Evolutionary conservation across 2,329 filamentous ascomycete species (phyloP).

Genomic region (Alternaria infectoria): DNA sequence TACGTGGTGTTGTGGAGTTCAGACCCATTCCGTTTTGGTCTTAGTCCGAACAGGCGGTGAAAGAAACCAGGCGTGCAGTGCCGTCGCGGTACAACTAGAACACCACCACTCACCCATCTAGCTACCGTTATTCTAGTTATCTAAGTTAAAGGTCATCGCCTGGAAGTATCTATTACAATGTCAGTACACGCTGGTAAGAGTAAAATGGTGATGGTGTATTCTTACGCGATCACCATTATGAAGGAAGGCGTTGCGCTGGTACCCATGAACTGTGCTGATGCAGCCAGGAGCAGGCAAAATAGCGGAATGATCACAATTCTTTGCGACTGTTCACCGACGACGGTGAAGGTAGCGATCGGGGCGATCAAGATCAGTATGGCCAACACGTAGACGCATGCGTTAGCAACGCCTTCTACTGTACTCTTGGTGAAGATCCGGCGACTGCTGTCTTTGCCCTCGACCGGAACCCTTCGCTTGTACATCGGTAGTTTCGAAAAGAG

Average conservation of each 20-base stretch:
- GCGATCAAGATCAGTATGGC: constrained; percentile 2
- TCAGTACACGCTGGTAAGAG: not conserved
- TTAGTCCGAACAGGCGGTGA: not conserved
- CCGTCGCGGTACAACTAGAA: not conserved
- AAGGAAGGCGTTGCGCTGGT: not conserved
- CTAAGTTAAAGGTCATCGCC: not conserved
- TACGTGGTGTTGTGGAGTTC: not conserved
- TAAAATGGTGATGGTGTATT: not conserved
- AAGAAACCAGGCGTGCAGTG: not conserved
- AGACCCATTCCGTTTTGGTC: not conserved
- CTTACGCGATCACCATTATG: not conserved
- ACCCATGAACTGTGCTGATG: constrained; percentile 7
- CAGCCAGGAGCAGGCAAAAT: not conserved
- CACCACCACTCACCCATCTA: not conserved
- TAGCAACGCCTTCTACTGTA: not conserved
- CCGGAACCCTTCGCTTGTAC: not conserved
- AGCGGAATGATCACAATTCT: constrained; percentile 4
- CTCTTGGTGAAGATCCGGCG: not conserved
- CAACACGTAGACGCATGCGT: not conserved
- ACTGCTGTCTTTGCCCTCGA: not conserved
- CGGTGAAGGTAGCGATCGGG: constrained; percentile 3
- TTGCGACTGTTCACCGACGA: not conserved
- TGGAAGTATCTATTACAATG: constrained; percentile 2
- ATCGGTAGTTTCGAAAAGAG: not conserved
- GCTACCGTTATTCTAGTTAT: not conserved